Percentiles rank a stretch among this genome's conserved stretches.
phyloP scores from a whole-genome alignment of 345 rosid genomes.

The Citrus trifoliata region DNA sequence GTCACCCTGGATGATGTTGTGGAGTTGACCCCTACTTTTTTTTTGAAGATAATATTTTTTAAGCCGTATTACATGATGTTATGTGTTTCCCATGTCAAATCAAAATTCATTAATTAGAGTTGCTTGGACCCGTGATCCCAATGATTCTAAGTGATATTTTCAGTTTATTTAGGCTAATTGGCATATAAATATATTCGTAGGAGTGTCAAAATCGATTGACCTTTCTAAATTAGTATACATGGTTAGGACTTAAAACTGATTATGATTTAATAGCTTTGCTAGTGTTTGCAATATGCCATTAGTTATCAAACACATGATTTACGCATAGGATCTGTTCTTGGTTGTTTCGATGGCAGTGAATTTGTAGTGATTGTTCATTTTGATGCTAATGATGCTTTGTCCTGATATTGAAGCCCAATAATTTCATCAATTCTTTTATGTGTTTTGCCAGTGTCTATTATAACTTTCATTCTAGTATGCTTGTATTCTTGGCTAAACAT shows the following conservation, averaged over 20 bases:
- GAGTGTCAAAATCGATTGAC: neutral
- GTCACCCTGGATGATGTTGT: neutral
- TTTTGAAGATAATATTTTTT: neutral
- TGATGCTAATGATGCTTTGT: neutral
- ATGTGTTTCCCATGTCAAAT: neutral
- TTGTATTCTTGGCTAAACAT: neutral
- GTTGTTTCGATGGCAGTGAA: neutral
- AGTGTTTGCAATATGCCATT: neutral
- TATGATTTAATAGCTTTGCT: neutral
- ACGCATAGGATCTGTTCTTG: neutral
- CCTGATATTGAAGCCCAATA: neutral
- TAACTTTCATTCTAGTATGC: neutral
- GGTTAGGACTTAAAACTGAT: neutral
- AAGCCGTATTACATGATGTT: neutral
- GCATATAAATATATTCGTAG: neutral
- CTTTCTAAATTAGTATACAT: neutral
- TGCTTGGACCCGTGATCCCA: neutral
- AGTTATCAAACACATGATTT: neutral
- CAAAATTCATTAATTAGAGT: neutral
- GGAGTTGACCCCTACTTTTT: neutral
- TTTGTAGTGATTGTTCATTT: neutral
- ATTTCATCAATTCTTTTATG: neutral
- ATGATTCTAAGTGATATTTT: neutral
- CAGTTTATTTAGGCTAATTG: neutral
- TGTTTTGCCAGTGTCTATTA: neutral